Conservation (phyloP, 768 basidiomycete genomes). For the Lentinula sp. region DNA sequence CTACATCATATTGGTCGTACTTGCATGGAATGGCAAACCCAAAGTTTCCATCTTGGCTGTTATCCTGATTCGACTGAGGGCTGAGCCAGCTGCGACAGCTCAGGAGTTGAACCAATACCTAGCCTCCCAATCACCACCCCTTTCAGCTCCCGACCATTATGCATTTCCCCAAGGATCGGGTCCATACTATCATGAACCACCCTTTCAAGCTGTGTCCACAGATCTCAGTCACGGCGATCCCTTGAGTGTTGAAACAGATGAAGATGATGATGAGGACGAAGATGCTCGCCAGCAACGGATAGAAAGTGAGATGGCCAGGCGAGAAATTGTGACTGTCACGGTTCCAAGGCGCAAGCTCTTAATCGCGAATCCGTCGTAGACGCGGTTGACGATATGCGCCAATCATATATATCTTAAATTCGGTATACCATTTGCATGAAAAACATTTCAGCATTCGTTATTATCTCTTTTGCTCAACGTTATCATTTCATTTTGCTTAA, state of each 20-base stretch:
- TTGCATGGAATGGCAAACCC: slow-evolving; percentile 57
- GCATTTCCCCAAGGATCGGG: slow-evolving; percentile 42
- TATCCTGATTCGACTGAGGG: slow-evolving; percentile 38
- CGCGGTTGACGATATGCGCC: neutral
- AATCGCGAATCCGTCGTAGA: slow-evolving; percentile 61
- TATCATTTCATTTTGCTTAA: neutral
- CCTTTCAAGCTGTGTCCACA: slow-evolving; percentile 37
- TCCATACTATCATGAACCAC: slow-evolving; percentile 67
- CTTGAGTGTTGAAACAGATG: slow-evolving; percentile 49
- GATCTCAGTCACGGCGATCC: slow-evolving; percentile 41
- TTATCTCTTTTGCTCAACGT: neutral
- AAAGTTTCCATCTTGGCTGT: slow-evolving; percentile 51
- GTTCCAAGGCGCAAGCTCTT: slow-evolving; percentile 70
- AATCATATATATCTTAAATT: neutral
- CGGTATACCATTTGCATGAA: neutral
- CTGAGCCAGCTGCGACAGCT: slow-evolving; percentile 13
- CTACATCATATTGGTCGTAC: slow-evolving; percentile 45
- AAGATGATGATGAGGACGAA: slow-evolving; percentile 68
- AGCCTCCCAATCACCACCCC: slow-evolving; percentile 30
- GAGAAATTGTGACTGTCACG: slow-evolving; percentile 80
- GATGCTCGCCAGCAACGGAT: slow-evolving; percentile 67
- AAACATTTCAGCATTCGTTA: neutral
- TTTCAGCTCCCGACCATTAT: slow-evolving; percentile 29
- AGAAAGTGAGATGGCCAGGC: slow-evolving; percentile 75
- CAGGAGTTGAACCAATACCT: slow-evolving; percentile 24